phyloP scores from a whole-genome alignment of 1,284 basidiomycete species.

The Apiotrichum domesticum region DNA sequence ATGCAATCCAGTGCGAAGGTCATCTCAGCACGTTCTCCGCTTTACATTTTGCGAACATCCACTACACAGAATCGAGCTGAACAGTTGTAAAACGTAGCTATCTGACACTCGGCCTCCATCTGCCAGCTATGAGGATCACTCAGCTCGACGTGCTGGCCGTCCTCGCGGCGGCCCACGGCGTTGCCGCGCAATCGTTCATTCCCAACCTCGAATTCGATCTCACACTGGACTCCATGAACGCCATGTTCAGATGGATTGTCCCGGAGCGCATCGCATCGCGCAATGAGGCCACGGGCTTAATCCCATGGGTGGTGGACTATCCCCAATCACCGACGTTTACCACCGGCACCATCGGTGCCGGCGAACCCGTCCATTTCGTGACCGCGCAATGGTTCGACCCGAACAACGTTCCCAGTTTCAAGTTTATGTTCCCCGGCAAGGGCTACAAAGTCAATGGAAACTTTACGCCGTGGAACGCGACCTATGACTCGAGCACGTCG shows the following conservation, averaged over 20 bases:
- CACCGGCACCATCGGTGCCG: background rate
- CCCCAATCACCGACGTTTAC: background rate
- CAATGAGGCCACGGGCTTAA: background rate
- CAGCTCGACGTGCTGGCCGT: background rate
- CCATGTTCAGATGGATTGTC: background rate
- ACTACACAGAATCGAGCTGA: too few relatives aligned
- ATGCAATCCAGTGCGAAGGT: too few relatives aligned
- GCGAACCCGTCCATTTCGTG: background rate
- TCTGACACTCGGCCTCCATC: too few relatives aligned
- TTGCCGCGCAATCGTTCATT: background rate
- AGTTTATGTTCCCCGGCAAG: background rate
- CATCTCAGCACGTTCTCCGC: too few relatives aligned
- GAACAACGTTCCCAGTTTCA: background rate
- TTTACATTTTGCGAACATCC: too few relatives aligned
- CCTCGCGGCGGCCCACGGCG: background rate
- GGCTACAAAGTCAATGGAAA: background rate
- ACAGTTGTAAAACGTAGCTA: too few relatives aligned
- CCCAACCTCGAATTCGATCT: conserved; percentile 1
- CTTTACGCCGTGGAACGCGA: background rate
- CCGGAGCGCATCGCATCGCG: too few relatives aligned
- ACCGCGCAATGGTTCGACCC: background rate
- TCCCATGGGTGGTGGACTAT: background rate
- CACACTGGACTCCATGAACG: background rate
- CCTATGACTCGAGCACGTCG: background rate
- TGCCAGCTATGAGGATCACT: too few relatives aligned